phyloP scores from a whole-genome alignment of 495 filamentous ascomycete genomes.

The Poronia punctata region DNA sequence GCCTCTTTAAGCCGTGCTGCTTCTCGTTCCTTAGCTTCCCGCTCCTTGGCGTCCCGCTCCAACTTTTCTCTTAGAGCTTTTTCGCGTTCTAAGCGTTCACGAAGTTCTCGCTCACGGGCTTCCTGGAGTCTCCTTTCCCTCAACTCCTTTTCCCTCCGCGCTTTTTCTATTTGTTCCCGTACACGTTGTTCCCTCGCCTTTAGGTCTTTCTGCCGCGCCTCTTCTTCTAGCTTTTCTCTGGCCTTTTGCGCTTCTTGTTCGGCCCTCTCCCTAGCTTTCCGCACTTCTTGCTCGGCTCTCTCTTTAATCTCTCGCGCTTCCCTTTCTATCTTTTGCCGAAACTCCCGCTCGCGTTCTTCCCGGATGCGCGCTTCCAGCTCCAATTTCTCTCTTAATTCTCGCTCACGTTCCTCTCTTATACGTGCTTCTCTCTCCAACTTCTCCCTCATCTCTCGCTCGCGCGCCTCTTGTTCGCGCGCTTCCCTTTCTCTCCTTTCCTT shows the following conservation, averaged over 20 bases:
- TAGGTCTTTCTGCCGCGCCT: constrained; percentile 25
- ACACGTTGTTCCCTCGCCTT: constrained; percentile 23
- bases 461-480: constrained; percentile 29
- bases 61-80: constrained; percentile 27
- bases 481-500: constrained; percentile 28
- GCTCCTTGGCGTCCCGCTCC: constrained; percentile 31
- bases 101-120: constrained; percentile 28
- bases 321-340: constrained; percentile 33
- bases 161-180: constrained; percentile 28
- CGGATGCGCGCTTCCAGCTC: constrained; percentile 24
- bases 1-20: constrained; percentile 19
- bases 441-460: constrained; percentile 33
- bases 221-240: constrained; percentile 36
- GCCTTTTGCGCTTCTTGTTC: constrained; percentile 10
- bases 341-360: constrained; percentile 32
- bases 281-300: constrained; percentile 36
- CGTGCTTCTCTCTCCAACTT: constrained; percentile 39
- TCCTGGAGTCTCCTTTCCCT: constrained; percentile 27
- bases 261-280: constrained; percentile 17
- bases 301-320: constrained; percentile 34
- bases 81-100: constrained; percentile 31
- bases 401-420: constrained; percentile 46
- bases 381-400: constrained; percentile 29
- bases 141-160: constrained; percentile 27
- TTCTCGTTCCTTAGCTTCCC: constrained; percentile 34